Conservation (phyloP, 352 stramenopile species). For the Phytopythium montanum region DNA sequence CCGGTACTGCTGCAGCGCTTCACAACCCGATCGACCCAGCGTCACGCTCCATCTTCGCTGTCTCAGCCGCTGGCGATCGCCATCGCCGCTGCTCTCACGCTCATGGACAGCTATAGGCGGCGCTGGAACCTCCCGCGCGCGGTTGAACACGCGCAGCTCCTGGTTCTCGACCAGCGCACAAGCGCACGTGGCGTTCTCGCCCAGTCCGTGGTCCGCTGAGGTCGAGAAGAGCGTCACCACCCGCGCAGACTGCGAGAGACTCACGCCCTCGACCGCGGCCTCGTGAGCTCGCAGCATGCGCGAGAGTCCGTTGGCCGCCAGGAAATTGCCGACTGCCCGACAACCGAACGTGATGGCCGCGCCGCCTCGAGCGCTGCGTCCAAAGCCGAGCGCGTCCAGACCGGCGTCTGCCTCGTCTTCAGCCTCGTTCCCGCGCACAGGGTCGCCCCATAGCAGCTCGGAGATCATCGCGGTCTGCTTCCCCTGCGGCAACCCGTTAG, state of each 20-base stretch:
- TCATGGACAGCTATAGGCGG: constrained; percentile 5
- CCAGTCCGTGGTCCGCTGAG: constrained; percentile 66
- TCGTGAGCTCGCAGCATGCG: constrained; percentile 78
- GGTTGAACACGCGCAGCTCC: constrained; percentile 54
- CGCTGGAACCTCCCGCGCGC: constrained; percentile 7
- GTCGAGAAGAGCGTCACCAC: constrained; percentile 75
- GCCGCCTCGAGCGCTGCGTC: constrained; percentile 42
- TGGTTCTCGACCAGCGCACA: constrained; percentile 70
- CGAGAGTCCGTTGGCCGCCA: constrained; percentile 46
- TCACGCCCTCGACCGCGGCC: constrained; percentile 81
- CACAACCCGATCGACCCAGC: background rate
- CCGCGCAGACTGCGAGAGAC: constrained; percentile 43
- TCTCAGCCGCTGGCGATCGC: background rate
- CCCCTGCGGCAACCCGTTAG: constrained; percentile 17
- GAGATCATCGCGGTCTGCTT: constrained; percentile 44
- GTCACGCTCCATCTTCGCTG: constrained; percentile 4
- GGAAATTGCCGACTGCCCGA: constrained; percentile 55
- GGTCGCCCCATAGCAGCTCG: constrained; percentile 67
- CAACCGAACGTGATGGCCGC: constrained; percentile 76
- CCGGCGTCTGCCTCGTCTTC: constrained; percentile 7
- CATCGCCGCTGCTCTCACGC: constrained; percentile 12
- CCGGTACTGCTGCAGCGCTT: background rate
- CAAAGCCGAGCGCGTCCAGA: constrained; percentile 58
- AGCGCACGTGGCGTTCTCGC: constrained; percentile 51
- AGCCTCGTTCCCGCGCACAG: constrained; percentile 14